Base-by-base conservation (phyloP, 2,329 filamentous ascomycete species). In the Huntiella abstrusa region DNA sequence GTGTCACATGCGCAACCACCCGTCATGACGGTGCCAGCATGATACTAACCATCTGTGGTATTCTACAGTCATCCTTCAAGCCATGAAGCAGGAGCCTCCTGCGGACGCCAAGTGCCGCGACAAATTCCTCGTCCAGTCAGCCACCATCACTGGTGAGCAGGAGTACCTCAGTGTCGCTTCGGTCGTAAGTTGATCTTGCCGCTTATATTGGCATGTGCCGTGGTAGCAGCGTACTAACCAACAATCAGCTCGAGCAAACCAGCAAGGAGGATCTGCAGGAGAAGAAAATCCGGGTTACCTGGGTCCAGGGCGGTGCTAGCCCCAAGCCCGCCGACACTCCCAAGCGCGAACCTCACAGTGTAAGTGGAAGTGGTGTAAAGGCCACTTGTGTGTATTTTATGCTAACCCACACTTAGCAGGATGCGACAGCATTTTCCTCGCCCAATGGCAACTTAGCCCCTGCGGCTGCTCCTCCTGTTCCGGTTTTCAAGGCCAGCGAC, bases 71-170 rank as follows among this genome's bases (percentile, higher is more conserved):
- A 78, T 96, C 34, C 77, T 98, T 37, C 91, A 98, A 67, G 86
- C 88, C 17, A 95, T 98, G 91, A 95, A 94, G 70, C 77, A 85
- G 58, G 87, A 96, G 57, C 88, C 88, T 47, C 75, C 87, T 15
- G 62, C 70, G 49, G 87, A 94, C 60, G 78, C 82, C 52, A 87
- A 85, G 62, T 98, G 91, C 68, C 81, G 84, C 62, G 88, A 96
- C 72, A 96, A 96, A 68, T 96, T 96, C 63, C 75, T 96, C 46
- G 88, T 96, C 33, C 88, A 96, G 65, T 92, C 87, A 19, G 83
- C 93, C 42, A 70, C 77, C 44, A 83, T 95, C 53, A 80, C 80
- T 16, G 70, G 77, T 52, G 83, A 93, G 58, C 83, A 86, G 65
- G 85, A 94, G 57, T 84, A 83, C 56, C 70, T 71, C 49, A 92